A percentile compares a stretch with the other conserved stretches of the same genome.
phyloP scores from a whole-genome alignment of 2,329 filamentous ascomycete genomes.

The Myriosclerotinia scirpicola region DNA sequence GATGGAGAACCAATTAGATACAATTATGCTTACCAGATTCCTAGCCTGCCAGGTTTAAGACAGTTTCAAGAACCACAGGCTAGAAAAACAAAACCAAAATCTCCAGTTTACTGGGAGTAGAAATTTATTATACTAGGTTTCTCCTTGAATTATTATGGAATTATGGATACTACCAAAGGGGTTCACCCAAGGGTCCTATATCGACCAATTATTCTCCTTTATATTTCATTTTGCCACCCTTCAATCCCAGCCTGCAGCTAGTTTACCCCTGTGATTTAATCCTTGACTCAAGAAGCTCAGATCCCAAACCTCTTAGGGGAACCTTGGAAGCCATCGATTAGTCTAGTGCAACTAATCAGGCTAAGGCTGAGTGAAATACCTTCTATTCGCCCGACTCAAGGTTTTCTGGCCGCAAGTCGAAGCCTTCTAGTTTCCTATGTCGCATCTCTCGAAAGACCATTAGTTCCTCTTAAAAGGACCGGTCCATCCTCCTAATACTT shows the following conservation, averaged over 20 bases:
- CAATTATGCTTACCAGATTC: not conserved
- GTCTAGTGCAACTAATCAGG: constrained; percentile 15
- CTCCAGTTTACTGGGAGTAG: constrained; percentile 8
- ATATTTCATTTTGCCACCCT: constrained; percentile 9
- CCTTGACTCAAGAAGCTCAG: not conserved
- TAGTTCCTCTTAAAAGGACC: constrained; percentile 8
- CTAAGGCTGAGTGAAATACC: constrained; percentile 21
- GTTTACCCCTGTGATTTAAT: not conserved
- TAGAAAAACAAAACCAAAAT: not conserved
- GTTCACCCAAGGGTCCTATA: not conserved
- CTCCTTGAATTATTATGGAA: not conserved
- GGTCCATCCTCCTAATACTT: constrained; percentile 14
- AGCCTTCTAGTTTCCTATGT: constrained; percentile 10
- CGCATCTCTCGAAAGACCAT: not conserved
- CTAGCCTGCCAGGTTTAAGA: not conserved
- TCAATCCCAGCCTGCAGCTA: not conserved
- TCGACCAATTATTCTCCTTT: not conserved
- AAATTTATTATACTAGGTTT: constrained; percentile 12
- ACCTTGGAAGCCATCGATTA: not conserved
- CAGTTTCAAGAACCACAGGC: not conserved
- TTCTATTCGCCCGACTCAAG: constrained; percentile 4
- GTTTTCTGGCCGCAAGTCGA: not conserved
- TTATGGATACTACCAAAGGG: constrained; percentile 2
- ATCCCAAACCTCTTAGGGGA: not conserved
- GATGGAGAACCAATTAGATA: not conserved